These are phyloP conservation scores for Raffaelea ambrosiae DNA, from an alignment of 2,329 filamentous ascomycete species.

Conservation along the genomic window DNA sequence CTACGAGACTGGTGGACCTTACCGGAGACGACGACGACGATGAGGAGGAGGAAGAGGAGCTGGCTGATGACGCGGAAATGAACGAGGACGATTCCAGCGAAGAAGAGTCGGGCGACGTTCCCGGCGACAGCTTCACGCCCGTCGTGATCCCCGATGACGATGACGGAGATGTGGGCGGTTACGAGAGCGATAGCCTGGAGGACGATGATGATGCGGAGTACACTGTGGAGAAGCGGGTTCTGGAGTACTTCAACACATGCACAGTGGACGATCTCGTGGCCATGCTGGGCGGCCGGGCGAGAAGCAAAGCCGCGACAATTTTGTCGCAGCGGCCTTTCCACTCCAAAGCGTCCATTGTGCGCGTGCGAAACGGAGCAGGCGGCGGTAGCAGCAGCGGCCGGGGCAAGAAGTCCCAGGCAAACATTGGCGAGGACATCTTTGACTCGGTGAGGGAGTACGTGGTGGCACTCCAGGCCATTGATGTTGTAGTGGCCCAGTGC, in stretches of 20 bases:
- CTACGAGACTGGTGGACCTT: slow-evolving; percentile 11
- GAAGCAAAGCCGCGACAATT: slow-evolving; percentile 60
- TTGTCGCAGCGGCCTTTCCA: slow-evolving; percentile 68
- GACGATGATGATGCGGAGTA: not conserved
- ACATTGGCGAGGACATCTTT: slow-evolving; percentile 44
- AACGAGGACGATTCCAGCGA: slow-evolving; percentile 15
- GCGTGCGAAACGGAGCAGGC: slow-evolving; percentile 45
- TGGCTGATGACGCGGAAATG: too few species aligned
- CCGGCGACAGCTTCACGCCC: not conserved
- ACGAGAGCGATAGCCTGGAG: slow-evolving; percentile 19
- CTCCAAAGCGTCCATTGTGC: slow-evolving; percentile 55
- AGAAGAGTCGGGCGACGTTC: slow-evolving; percentile 18
- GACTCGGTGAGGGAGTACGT: slow-evolving; percentile 60
- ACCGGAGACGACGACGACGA: slow-evolving; percentile 25
- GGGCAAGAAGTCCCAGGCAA: slow-evolving; percentile 36
- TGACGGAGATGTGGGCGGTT: slow-evolving; percentile 32
- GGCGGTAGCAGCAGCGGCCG: slow-evolving; percentile 9
- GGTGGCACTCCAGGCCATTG: slow-evolving; percentile 72
- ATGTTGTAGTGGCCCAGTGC: slow-evolving; percentile 70
- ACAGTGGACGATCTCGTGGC: slow-evolving; percentile 69
- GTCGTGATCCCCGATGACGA: slow-evolving; percentile 15
- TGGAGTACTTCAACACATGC: slow-evolving; percentile 79
- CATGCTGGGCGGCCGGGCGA: slow-evolving; percentile 61
- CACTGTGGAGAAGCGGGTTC: slow-evolving; percentile 35
- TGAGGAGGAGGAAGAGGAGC: slow-evolving; percentile 2